A percentile compares a stretch with the other conserved stretches of the same genome.
Evolutionary conservation across 2,329 filamentous ascomycete species (phyloP).

Genomic region (Annulohypoxylon truncatum): DNA sequence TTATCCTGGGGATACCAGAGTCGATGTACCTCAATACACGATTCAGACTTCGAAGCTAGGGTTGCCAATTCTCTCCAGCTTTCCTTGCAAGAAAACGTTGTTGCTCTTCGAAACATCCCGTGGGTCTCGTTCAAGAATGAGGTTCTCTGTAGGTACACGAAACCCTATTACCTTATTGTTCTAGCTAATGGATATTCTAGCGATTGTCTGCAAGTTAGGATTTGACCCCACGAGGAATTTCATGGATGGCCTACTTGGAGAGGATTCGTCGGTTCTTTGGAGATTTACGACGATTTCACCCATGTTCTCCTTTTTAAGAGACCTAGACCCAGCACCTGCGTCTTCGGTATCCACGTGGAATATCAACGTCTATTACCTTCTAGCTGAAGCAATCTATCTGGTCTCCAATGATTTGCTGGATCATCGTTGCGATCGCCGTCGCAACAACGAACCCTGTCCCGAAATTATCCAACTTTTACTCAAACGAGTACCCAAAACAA

Average conservation of each 20-base stretch:
- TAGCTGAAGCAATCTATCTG: constrained; percentile 3
- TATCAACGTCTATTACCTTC: constrained; percentile 1
- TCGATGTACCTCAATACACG: neutral
- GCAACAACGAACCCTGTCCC: no score
- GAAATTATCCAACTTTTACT: constrained; percentile 11
- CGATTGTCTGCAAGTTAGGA: neutral
- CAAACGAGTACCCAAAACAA: neutral
- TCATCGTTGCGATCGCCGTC: fast-evolving
- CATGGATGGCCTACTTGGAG: neutral
- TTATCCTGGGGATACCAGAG: neutral
- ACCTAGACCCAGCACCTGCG: neutral
- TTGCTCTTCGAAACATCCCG: neutral
- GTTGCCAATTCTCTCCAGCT: neutral
- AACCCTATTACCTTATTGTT: neutral
- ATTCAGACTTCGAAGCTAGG: no score
- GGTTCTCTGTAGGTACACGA: constrained; percentile 1
- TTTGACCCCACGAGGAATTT: neutral
- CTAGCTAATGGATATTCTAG: neutral
- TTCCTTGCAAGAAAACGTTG: neutral
- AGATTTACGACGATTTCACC: neutral
- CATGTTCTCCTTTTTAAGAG: neutral
- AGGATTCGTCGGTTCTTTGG: neutral
- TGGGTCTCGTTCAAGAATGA: constrained; percentile 2
- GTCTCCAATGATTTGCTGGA: constrained; percentile 4
- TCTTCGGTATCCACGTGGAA: neutral